These are phyloP conservation scores for Lyophyllum shimeji DNA, from an alignment of 768 basidiomycete genomes.

Conservation along the genomic window DNA sequence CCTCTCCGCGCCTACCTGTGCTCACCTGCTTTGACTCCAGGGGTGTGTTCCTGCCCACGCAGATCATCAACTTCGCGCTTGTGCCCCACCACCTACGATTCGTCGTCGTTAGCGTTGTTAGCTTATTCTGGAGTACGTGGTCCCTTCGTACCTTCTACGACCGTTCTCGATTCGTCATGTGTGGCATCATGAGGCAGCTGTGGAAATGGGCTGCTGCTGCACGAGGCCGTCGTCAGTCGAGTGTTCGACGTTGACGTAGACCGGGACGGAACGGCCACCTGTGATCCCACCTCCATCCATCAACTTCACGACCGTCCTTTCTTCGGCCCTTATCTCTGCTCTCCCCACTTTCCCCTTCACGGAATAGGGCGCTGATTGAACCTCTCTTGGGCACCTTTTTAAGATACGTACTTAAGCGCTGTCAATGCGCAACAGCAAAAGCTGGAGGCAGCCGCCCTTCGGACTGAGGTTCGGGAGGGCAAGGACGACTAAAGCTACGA, in stretches of 20 bases:
- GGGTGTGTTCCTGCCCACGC: constrained; percentile 75
- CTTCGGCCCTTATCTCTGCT: background rate
- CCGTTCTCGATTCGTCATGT: background rate
- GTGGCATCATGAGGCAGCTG: too few relatives aligned
- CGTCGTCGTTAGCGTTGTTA: constrained; percentile 71
- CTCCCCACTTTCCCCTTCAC: background rate
- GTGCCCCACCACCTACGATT: constrained; percentile 79
- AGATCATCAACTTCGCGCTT: constrained; percentile 75
- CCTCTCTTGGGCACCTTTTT: background rate
- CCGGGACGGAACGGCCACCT: background rate
- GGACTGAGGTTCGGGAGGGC: background rate
- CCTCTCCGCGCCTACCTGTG: background rate
- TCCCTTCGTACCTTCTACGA: background rate
- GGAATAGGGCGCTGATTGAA: background rate
- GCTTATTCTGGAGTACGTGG: constrained; percentile 79
- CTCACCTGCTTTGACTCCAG: constrained; percentile 26
- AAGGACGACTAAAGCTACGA: background rate
- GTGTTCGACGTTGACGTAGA: too few relatives aligned
- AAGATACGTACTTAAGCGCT: constrained; percentile 65
- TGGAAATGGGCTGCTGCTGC: too few relatives aligned
- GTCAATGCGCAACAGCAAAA: constrained; percentile 41
- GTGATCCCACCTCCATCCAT: background rate
- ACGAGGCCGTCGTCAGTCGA: too few relatives aligned
- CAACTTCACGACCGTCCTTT: background rate
- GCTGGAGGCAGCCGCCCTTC: background rate